A percentile compares a stretch with the other conserved stretches of the same genome.
phyloP scores from a whole-genome alignment of 768 basidiomycete genomes.

The Tremella fuciformis region DNA sequence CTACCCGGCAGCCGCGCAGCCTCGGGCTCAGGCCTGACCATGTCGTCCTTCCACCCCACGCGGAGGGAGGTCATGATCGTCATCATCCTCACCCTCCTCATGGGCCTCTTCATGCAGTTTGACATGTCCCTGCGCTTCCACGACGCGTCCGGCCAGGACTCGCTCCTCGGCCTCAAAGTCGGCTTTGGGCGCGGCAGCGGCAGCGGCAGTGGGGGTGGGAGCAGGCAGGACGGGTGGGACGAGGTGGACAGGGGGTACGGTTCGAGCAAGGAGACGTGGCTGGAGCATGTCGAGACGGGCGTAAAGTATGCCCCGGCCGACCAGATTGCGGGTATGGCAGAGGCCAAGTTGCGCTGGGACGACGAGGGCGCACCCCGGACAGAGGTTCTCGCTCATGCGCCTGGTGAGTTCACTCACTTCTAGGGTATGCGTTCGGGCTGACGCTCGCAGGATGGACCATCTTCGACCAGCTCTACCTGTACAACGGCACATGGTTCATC shows the following conservation, averaged over 20 bases:
- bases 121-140: conserved; percentile 62
- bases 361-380: conserved; percentile 54
- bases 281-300: conserved; percentile 35
- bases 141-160: conserved; percentile 37
- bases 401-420: conserved; percentile 57
- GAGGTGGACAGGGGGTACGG: conserved; percentile 3
- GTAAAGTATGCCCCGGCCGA: conserved; percentile 23
- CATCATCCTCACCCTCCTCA: conserved; percentile 64
- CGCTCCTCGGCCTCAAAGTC: conserved; percentile 27
- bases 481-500: conserved; percentile 77
- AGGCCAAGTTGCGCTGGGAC: conserved; percentile 44
- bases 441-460: conserved; percentile 77
- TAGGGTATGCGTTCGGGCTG: conserved; percentile 12
- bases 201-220: background rate
- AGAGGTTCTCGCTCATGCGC: conserved; percentile 68
- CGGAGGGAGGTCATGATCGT: conserved; percentile 71
- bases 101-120: conserved; percentile 71
- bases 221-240: conserved; percentile 15
- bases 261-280: conserved; percentile 20
- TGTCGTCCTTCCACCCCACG: conserved; percentile 56
- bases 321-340: conserved; percentile 40
- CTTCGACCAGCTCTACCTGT: conserved; percentile 74
- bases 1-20: too few relatives aligned
- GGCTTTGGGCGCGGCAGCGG: conserved; percentile 17
- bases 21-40: conserved; percentile 7